Evolutionary conservation across 148 eudicot species (phyloP).

Genomic region (Rhododendron henanense): DNA sequence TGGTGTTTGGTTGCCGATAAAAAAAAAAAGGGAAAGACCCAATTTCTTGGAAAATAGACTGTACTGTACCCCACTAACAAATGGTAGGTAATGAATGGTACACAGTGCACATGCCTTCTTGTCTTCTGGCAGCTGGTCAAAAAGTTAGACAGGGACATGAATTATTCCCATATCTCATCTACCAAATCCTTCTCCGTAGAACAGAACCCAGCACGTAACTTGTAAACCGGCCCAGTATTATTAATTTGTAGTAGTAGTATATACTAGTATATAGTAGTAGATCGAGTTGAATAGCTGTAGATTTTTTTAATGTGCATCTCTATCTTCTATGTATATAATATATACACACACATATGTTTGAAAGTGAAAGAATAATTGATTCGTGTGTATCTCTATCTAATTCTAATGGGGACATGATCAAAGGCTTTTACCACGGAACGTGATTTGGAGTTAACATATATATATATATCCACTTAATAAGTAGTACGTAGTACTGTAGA

Average conservation of each 20-base stretch:
- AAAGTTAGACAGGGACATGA: conserved; percentile 8
- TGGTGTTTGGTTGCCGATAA: neutral
- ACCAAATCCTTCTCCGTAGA: neutral
- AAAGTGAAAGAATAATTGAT: neutral
- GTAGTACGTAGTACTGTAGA: neutral
- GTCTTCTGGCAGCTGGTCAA: neutral
- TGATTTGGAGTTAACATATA: neutral
- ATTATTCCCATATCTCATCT: neutral
- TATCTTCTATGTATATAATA: too few relatives aligned
- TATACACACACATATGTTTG: neutral
- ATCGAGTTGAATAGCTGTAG: neutral
- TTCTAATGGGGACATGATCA: too few relatives aligned
- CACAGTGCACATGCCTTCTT: conserved; percentile 11
- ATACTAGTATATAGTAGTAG: neutral
- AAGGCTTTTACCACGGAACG: neutral
- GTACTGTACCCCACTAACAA: neutral
- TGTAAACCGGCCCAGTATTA: neutral
- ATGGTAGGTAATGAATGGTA: neutral
- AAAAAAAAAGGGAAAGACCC: neutral
- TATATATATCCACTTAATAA: neutral
- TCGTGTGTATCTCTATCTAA: neutral
- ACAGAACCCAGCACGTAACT: neutral
- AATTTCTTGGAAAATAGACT: neutral
- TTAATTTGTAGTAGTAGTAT: neutral
- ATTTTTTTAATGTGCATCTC: neutral